These are phyloP conservation scores for Infundibulicybe gibba DNA, from an alignment of 768 basidiomycete species.

Conservation along the genomic window DNA sequence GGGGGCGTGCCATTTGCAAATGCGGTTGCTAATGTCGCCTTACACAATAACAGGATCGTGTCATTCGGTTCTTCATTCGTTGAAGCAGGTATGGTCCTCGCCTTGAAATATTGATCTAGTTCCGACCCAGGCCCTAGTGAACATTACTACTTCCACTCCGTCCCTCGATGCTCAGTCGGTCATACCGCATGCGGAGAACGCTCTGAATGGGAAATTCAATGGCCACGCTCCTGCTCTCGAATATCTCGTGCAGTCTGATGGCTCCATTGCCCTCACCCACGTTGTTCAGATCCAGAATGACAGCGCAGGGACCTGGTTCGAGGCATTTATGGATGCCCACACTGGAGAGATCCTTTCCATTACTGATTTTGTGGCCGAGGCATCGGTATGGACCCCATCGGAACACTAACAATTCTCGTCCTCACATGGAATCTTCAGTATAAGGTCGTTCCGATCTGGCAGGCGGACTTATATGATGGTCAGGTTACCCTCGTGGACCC, in stretches of 20 bases:
- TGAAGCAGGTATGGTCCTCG: conserved; percentile 18
- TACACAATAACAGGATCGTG: conserved; percentile 27
- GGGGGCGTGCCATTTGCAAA: conserved; percentile 25
- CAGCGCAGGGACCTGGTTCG: conserved; percentile 39
- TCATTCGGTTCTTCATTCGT: conserved; percentile 39
- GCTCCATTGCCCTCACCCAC: conserved; percentile 33
- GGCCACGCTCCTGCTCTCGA: conserved; percentile 30
- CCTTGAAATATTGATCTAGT: background rate
- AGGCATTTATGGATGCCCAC: conserved; percentile 53
- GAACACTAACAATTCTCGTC: background rate
- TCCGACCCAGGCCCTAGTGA: conserved; percentile 3
- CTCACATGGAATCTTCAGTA: conserved; percentile 29
- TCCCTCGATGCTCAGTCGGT: conserved; percentile 27
- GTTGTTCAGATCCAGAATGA: conserved; percentile 26
- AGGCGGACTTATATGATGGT: conserved; percentile 47
- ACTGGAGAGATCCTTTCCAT: conserved; percentile 14
- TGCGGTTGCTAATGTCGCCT: conserved; percentile 39
- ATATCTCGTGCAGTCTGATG: conserved; percentile 33
- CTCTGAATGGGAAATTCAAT: conserved; percentile 30
- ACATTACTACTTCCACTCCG: conserved; percentile 26
- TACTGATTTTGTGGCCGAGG: conserved; percentile 23
- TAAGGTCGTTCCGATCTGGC: conserved; percentile 44
- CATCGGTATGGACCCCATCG: conserved; percentile 23
- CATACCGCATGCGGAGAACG: conserved; percentile 27
- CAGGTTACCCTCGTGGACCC: conserved; percentile 48